Percentiles rank a stretch among this genome's conserved stretches.
Evolutionary conservation across 805 yeast genomes (phyloP).

Genomic region (Ogataea chonburiensis): DNA sequence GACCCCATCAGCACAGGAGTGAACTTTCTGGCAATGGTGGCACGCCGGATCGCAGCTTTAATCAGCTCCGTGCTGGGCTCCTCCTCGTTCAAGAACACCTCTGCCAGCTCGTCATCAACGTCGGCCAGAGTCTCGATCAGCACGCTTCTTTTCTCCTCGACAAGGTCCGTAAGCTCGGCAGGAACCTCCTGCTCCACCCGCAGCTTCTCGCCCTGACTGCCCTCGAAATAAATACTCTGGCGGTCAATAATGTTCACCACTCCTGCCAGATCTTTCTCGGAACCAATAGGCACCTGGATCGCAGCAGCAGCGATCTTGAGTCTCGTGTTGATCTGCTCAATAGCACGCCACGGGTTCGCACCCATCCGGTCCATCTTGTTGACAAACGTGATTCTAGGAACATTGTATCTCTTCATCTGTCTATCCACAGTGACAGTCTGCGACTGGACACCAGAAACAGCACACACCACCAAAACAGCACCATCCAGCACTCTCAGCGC

Average conservation of each 20-base stretch:
- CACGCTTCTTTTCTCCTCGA: slow-evolving; percentile 82
- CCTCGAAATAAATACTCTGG: slow-evolving; percentile 86
- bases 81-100: slow-evolving; percentile 83
- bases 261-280: slow-evolving; percentile 82
- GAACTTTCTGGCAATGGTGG: slow-evolving; percentile 93
- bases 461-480: slow-evolving; percentile 97
- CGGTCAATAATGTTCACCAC: slow-evolving; percentile 88
- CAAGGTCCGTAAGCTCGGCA: slow-evolving; percentile 72
- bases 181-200: slow-evolving; percentile 67
- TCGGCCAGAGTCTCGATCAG: slow-evolving; percentile 95
- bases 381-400: slow-evolving; percentile 93
- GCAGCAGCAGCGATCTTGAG: slow-evolving; percentile 96
- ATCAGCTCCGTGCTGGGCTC: slow-evolving; percentile 85
- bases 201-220: slow-evolving; percentile 81
- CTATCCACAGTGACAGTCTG: slow-evolving; percentile 98
- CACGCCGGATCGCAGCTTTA: slow-evolving; percentile 84
- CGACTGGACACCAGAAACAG: slow-evolving; percentile 97
- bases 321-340: slow-evolving; percentile 85
- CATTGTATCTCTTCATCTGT: slow-evolving; percentile 97
- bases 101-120: slow-evolving; percentile 97
- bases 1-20: slow-evolving; percentile 99
- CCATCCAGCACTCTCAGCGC: slow-evolving; percentile 98
- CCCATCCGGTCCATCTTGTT: slow-evolving; percentile 99
- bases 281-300: slow-evolving; percentile 95
- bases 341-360: slow-evolving; percentile 92